Evolutionary conservation across 306 rosid species (phyloP).

Genomic region (Cyamopsis tetragonoloba): DNA sequence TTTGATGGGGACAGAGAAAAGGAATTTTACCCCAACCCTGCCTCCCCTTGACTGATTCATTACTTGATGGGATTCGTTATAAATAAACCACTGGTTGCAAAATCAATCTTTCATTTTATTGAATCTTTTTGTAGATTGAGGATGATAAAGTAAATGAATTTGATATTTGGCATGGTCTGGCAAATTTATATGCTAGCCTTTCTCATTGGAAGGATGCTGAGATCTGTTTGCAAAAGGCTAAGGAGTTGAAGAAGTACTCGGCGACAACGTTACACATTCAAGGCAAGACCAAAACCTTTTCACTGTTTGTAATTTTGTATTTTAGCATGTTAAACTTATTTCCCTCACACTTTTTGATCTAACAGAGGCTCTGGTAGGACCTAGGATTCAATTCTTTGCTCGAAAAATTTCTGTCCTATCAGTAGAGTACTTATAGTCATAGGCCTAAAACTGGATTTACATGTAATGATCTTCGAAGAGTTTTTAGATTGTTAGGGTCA

Average conservation of each 20-base stretch:
- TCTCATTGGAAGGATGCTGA: slow-evolving; percentile 93
- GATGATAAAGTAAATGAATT: slow-evolving; percentile 69
- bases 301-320: slow-evolving; percentile 19
- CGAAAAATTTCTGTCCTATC: background rate
- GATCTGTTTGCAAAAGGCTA: slow-evolving; percentile 83
- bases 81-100: background rate
- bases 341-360: background rate
- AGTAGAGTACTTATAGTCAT: background rate
- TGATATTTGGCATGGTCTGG: slow-evolving; percentile 94
- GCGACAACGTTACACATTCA: slow-evolving; percentile 51
- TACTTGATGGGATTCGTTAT: background rate
- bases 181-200: slow-evolving; percentile 83
- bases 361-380: background rate
- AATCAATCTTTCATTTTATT: slow-evolving; percentile 17
- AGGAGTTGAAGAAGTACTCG: slow-evolving; percentile 57
- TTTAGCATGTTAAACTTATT: background rate
- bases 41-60: background rate
- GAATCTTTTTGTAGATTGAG: slow-evolving; percentile 46
- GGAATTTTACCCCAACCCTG: background rate
- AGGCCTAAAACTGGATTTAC: no score
- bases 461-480: background rate
- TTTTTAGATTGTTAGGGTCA: no score
- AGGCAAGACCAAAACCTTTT: slow-evolving; percentile 53
- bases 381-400: background rate
- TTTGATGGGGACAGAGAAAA: background rate